Evolutionary conservation across 2,329 filamentous ascomycete genomes (phyloP).

Genomic region (Aspergillus spinulosporus): DNA sequence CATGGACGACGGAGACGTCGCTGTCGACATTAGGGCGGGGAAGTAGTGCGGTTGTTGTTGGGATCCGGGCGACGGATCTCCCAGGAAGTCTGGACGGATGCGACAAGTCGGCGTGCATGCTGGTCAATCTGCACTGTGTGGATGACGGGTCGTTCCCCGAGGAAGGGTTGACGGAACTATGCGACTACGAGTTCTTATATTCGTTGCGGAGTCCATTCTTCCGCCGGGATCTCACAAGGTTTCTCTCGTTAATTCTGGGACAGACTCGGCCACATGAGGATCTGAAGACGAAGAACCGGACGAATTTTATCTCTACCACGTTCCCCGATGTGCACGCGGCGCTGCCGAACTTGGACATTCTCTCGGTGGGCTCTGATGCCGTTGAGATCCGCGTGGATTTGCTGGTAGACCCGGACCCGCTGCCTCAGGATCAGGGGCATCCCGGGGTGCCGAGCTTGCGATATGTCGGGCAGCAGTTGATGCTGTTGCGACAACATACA

Average conservation of each 20-base stretch:
- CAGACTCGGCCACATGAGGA: slow-evolving; percentile 77
- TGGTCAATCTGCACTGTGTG: slow-evolving; percentile 76
- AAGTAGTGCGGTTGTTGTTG: slow-evolving; percentile 67
- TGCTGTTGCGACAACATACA: slow-evolving; percentile 78
- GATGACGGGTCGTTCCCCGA: slow-evolving; percentile 70
- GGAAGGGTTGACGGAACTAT: slow-evolving; percentile 62
- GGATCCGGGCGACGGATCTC: slow-evolving; percentile 60
- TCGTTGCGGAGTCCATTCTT: slow-evolving; percentile 66
- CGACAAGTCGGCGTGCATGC: slow-evolving; percentile 60
- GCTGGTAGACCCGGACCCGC: slow-evolving; percentile 63
- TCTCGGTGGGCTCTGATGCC: slow-evolving; percentile 82
- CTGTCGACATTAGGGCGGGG: slow-evolving; percentile 55
- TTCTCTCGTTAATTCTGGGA: slow-evolving; percentile 75
- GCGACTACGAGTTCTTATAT: slow-evolving; percentile 87
- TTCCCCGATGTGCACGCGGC: slow-evolving; percentile 83
- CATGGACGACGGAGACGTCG: slow-evolving; percentile 61
- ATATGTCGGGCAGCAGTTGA: slow-evolving; percentile 83
- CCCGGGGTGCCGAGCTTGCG: slow-evolving; percentile 70
- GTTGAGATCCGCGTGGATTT: slow-evolving; percentile 84
- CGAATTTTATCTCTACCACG: slow-evolving; percentile 83
- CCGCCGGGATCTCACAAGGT: slow-evolving; percentile 73
- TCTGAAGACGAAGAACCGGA: slow-evolving; percentile 68
- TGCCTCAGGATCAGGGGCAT: slow-evolving; percentile 59
- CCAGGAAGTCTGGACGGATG: slow-evolving; percentile 60
- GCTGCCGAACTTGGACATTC: slow-evolving; percentile 79